Evolutionary conservation across 352 stramenopile genomes (phyloP), one percentile per base, ranked within the genome.

Genomic region (Pythium insidiosum): DNA sequence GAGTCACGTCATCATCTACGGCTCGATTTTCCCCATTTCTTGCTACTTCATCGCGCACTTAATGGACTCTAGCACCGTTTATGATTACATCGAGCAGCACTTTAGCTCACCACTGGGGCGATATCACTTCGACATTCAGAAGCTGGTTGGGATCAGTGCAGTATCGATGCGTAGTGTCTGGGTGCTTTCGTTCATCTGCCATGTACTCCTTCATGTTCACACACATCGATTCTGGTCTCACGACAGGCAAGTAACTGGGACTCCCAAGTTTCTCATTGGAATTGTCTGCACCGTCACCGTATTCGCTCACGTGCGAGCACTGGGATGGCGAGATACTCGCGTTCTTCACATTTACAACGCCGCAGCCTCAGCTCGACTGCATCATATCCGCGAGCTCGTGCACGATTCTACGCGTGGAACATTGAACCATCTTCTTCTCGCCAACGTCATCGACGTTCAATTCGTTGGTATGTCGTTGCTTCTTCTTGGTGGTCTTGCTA

Each of bases 21-120:
- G 56, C 13, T 58, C 40, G 18, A 15, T 40, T 6, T 37, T 58
- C 20, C 56, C 56, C 13, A 55, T 65, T 6, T n/a, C 21, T 2
- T 65, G 56, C 52, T 65, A 65, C 48, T 22, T 30, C 1, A 0
- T 65, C 2, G 56, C 56, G 2, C 56, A 65, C 16, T 11, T 43
- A 4, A 22, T 65, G 18, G 56, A 65, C 39, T 49, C 51, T 12
- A 29, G 35, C 2, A 15, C 47, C 3, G 31, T 46, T 3, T 58
- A 65, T 24, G 47, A 53, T 10, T 15, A 24, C 5, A 34, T 56
- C 1, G 49, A 36, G 11, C 38, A 56, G 13, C n/a, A 21, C 12
- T 60, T 52, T 39, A 47, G 22, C 16, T 55, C 49, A 15, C 9
- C 38, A 6, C n/a, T 46, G 10, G 42, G 36, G 1, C 25, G 25